Conservation (phyloP, 1,284 basidiomycete genomes). For the Sparassis latifolia region DNA sequence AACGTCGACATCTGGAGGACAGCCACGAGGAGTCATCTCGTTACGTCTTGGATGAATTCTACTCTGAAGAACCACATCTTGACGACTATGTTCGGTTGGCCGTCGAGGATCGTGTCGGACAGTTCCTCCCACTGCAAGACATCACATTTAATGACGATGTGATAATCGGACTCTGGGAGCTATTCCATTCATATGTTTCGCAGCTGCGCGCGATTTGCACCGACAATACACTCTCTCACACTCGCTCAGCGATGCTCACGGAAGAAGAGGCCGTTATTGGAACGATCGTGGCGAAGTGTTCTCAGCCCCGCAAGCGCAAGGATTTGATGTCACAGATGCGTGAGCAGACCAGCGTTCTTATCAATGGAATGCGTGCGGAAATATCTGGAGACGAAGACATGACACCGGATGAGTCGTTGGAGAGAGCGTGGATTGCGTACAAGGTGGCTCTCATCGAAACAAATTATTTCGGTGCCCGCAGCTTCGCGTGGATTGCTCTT, state of each 20-base stretch:
- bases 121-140: constrained; percentile 18
- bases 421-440: constrained; percentile 48
- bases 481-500: constrained; percentile 56
- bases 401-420: constrained; percentile 31
- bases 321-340: constrained; percentile 47
- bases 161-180: constrained; percentile 23
- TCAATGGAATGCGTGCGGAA: constrained; percentile 40
- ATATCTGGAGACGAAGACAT: constrained; percentile 40
- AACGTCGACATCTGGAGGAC: constrained; percentile 19
- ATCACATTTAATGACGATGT: constrained; percentile 14
- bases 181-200: constrained; percentile 40
- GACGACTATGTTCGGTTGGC: constrained; percentile 16
- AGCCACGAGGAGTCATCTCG: no score
- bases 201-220: constrained; percentile 45
- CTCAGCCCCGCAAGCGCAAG: constrained; percentile 46
- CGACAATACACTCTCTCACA: constrained; percentile 39
- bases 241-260: constrained; percentile 36
- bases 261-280: constrained; percentile 60
- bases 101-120: constrained; percentile 18
- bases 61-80: constrained; percentile 10
- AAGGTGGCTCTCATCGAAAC: constrained; percentile 31
- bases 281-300: constrained; percentile 54
- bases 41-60: constrained; percentile 19
- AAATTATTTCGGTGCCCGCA: constrained; percentile 47
- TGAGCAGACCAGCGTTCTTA: constrained; percentile 46